A percentile compares a stretch with the other conserved stretches of the same genome.
Evolutionary conservation across 306 rosid genomes (phyloP).

Genomic region (Oxytropis ochrocephala): DNA sequence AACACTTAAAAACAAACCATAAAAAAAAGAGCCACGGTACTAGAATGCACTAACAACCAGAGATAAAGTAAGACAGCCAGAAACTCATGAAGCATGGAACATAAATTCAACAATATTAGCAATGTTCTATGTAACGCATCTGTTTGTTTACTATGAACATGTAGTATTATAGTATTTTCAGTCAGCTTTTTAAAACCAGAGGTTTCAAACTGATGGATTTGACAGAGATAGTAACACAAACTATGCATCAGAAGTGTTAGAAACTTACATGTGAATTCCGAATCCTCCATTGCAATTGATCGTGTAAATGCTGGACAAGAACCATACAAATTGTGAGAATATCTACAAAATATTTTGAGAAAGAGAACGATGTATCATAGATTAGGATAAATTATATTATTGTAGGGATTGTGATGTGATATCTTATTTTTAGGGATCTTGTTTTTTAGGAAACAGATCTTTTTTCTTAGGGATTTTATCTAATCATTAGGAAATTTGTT

Average conservation of each 20-base stretch:
- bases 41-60: background rate
- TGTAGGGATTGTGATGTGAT: background rate
- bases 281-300: constrained; percentile 91
- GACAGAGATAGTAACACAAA: background rate
- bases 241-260: constrained; percentile 14
- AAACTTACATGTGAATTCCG: constrained; percentile 92
- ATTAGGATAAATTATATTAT: background rate
- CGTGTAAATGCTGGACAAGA: constrained; percentile 70
- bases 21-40: background rate
- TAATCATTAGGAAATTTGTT: background rate
- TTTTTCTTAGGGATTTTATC: background rate
- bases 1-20: constrained; percentile 8
- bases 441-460: background rate
- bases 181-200: background rate
- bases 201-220: background rate
- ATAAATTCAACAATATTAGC: background rate
- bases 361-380: background rate
- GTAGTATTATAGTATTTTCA: background rate
- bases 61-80: constrained; percentile 1
- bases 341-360: background rate
- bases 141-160: background rate
- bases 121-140: background rate
- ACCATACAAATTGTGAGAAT: constrained; percentile 21
- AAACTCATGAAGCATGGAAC: constrained; percentile 3
- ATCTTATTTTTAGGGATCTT: background rate